These are phyloP conservation scores for Pichia terricola DNA, from an alignment of 1,139 yeast species.

Conservation along the genomic window DNA sequence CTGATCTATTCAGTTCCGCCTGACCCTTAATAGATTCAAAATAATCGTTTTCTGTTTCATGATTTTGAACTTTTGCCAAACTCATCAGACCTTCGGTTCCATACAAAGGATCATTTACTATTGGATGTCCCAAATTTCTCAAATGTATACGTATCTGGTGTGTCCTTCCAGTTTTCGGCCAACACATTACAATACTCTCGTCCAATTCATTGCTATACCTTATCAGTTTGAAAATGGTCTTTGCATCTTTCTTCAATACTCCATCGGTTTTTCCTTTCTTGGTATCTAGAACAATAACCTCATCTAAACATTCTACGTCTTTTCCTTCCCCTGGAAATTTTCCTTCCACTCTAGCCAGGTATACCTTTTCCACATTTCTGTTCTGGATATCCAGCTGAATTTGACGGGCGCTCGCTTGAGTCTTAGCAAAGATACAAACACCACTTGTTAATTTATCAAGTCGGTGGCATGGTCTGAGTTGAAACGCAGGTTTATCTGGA, in stretches of 20 bases:
- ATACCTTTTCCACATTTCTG: slow-evolving; percentile 35
- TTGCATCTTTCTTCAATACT: slow-evolving; percentile 27
- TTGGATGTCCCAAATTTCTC: slow-evolving; percentile 56
- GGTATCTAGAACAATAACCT: slow-evolving; percentile 22
- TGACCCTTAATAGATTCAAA: slow-evolving; percentile 14
- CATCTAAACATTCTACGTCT: slow-evolving; percentile 16
- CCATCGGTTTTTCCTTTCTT: slow-evolving; percentile 24
- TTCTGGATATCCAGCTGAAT: slow-evolving; percentile 38
- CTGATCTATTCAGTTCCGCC: slow-evolving; percentile 14
- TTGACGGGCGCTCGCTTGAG: slow-evolving; percentile 32
- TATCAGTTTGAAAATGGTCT: slow-evolving; percentile 31
- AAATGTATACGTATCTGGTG: slow-evolving; percentile 78
- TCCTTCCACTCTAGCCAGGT: slow-evolving; percentile 57
- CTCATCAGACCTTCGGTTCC: slow-evolving; percentile 13
- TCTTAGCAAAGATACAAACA: slow-evolving; percentile 49
- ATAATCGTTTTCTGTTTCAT: slow-evolving; percentile 3
- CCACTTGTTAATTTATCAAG: slow-evolving; percentile 74
- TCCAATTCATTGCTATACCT: slow-evolving; percentile 27
- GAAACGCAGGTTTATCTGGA: slow-evolving; percentile 8
- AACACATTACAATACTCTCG: slow-evolving; percentile 53
- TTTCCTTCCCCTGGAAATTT: slow-evolving; percentile 34
- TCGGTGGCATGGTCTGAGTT: slow-evolving; percentile 54
- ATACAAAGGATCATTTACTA: slow-evolving; percentile 58
- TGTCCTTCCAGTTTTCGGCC: slow-evolving; percentile 65
- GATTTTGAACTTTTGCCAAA: neutral